Base-by-base conservation (phyloP, 176 grass and related monocot genomes). In the Carex littledalei region DNA sequence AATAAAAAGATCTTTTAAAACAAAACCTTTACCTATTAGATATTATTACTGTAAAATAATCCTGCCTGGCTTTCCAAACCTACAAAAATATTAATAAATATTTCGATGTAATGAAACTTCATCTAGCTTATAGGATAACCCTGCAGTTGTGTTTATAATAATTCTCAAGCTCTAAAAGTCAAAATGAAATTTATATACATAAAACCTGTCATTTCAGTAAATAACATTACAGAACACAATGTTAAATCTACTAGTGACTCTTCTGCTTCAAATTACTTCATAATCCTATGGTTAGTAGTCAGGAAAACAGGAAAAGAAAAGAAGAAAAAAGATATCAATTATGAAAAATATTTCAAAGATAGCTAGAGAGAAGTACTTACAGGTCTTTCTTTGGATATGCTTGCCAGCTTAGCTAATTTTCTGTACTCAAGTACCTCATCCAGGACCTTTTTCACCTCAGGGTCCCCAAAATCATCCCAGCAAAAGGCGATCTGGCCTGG, bases 401-500 rank as follows among this genome's bases (percentile, higher is more conserved):
- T 54, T 77, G 91, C 88, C 91, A 95, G 50, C 31, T 92, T 98
- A 79, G 92, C 87, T 83, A 84, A 83, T 74, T 74, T 86, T 85
- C 88, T 98, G 84, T 90, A 92, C 69, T 90, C 86, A 91, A 98
- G 85, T 61, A 94, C 88, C 80, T 98, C 93, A 73, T 94, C 87
- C 84, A 98, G 61, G 80, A 91, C 93, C 70, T 50, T 81, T 89
- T 90, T 95, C 87, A 98, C 88, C 47, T 98, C 93, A 82, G 87
- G 85, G 85, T 91, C 91, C 65, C 90, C 89, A 62, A 95, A 94
- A 87, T 95, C 55, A 89, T 98, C 91, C 96, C 96, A 98, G 84
- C 37, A 83, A 58, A 88, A 86, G 55, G 87, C 76, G 39, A 89
- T 69, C 22, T 55, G 88, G 61, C 85, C 75, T 87, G 79, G 35